Percentiles rank a stretch among this genome's conserved stretches.
Conservation (phyloP, 202 grass and related monocot genomes). For the Eragrostis tef region DNA sequence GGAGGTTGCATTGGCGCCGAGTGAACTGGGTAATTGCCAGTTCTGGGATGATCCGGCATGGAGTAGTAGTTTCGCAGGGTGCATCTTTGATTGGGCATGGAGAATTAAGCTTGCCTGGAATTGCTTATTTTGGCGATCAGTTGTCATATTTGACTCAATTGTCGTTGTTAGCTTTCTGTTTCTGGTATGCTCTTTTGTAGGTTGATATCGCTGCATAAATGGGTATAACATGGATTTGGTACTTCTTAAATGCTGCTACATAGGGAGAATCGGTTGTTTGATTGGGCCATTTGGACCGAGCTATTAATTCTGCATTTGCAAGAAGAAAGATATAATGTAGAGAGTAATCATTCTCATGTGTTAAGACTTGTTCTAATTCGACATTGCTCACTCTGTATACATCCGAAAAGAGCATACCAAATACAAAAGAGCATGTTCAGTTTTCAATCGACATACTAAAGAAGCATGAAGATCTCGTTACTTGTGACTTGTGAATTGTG, state of each 20-base stretch:
- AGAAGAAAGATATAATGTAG: not conserved
- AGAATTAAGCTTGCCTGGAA: not conserved
- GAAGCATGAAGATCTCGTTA: not conserved
- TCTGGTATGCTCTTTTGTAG: not conserved
- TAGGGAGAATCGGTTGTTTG: not conserved
- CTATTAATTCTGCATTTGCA: not conserved
- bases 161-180: not conserved
- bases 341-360: not conserved
- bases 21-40: not conserved
- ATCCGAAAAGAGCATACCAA: too few relatives aligned
- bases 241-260: not conserved
- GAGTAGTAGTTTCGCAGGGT: not conserved
- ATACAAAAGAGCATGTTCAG: not conserved
- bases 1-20: not conserved
- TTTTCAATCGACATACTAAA: not conserved
- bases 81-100: not conserved
- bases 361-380: constrained; percentile 6
- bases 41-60: not conserved
- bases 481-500: not conserved
- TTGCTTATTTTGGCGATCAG: not conserved
- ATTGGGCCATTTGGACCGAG: not conserved
- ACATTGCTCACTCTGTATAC: too few relatives aligned
- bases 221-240: not conserved
- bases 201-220: not conserved
- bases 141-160: not conserved